These are phyloP conservation scores for Sporothrix brunneoviolacea DNA, from an alignment of 2,329 filamentous ascomycete genomes.

Conservation along the genomic window DNA sequence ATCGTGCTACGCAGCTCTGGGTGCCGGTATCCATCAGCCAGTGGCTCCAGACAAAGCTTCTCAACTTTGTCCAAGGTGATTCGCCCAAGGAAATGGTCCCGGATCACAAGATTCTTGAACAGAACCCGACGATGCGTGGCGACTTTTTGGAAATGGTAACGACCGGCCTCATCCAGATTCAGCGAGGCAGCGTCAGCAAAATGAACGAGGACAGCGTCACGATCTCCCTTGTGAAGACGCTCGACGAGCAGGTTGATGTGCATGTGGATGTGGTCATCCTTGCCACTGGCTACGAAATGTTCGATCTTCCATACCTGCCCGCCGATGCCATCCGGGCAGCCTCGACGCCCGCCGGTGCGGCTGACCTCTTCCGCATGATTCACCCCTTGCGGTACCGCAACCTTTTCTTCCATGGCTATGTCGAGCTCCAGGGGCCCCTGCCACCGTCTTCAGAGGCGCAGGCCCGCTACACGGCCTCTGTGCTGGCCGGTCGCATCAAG, in stretches of 20 bases:
- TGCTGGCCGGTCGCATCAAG: constrained; percentile 23
- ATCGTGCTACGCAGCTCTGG: constrained; percentile 26
- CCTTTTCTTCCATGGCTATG: constrained; percentile 29
- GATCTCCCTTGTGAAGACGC: neutral
- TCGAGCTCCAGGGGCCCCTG: constrained; percentile 27
- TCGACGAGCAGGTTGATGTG: neutral
- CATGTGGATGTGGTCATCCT: constrained; percentile 28
- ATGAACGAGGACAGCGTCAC: constrained; percentile 16
- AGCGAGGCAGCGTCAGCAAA: constrained; percentile 26
- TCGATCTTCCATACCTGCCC: constrained; percentile 25
- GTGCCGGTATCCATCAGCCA: constrained; percentile 23
- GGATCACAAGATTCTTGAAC: constrained; percentile 28
- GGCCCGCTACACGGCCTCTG: constrained; percentile 27
- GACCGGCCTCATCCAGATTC: constrained; percentile 26
- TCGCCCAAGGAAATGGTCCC: constrained; percentile 27
- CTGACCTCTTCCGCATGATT: constrained; percentile 29
- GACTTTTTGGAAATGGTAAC: constrained; percentile 30
- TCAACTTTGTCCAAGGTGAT: constrained; percentile 26
- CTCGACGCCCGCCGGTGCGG: constrained; percentile 18
- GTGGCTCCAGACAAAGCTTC: constrained; percentile 26
- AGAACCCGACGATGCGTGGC: constrained; percentile 28
- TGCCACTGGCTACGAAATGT: constrained; percentile 28
- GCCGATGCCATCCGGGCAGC: constrained; percentile 19
- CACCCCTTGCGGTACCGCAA: constrained; percentile 25
- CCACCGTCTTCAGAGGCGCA: constrained; percentile 29